Evolutionary conservation across 2,329 filamentous ascomycete genomes (phyloP).

Genomic region (Monosporascus sp.): DNA sequence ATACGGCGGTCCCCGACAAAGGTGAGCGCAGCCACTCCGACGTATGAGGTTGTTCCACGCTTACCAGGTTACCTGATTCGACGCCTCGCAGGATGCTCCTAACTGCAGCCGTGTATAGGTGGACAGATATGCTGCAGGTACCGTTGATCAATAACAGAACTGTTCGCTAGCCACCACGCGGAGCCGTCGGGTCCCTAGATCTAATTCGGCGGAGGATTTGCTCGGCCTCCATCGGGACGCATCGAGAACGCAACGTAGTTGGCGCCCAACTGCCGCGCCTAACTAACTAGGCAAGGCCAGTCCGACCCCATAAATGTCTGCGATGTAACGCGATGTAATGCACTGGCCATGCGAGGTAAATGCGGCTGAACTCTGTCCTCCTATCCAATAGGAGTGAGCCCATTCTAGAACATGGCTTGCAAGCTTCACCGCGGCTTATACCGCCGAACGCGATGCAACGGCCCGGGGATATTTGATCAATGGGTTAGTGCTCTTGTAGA

Average conservation of each 20-base stretch:
- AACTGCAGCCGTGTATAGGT: not conserved
- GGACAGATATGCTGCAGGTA: not conserved
- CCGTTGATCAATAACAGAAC: not conserved
- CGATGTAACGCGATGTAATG: too few relatives aligned
- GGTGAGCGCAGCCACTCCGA: not conserved
- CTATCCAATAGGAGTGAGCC: too few relatives aligned
- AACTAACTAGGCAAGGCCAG: too few relatives aligned
- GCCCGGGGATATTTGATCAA: too few relatives aligned
- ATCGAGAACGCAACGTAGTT: not conserved
- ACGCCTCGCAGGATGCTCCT: not conserved
- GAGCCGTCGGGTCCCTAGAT: not conserved
- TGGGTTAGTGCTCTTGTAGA: too few relatives aligned
- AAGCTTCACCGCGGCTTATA: too few relatives aligned
- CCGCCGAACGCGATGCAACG: too few relatives aligned
- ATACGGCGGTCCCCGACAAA: not conserved
- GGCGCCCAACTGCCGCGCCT: not conserved
- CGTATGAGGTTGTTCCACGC: not conserved
- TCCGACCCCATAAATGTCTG: too few relatives aligned
- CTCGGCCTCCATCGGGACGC: not conserved
- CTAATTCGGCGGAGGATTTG: not conserved
- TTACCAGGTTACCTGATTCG: not conserved
- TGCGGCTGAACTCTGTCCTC: too few relatives aligned
- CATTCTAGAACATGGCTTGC: too few relatives aligned
- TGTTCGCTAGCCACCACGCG: not conserved
- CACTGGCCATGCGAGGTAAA: too few relatives aligned